Evolutionary conservation across 495 filamentous ascomycete genomes (phyloP).

Genomic region (Penicillium cinerascens): DNA sequence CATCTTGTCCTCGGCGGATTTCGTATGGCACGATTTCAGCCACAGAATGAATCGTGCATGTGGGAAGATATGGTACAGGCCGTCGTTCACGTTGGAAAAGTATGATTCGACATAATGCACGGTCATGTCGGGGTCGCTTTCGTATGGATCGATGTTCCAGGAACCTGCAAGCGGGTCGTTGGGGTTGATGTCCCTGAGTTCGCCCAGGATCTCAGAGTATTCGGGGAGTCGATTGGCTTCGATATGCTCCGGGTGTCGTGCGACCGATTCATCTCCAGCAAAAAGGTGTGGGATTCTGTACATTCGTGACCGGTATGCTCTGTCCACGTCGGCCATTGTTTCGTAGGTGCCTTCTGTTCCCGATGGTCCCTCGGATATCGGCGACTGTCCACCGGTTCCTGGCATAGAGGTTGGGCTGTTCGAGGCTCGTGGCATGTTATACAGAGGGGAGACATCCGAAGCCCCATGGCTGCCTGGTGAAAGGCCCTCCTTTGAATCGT

Average conservation of each 20-base stretch:
- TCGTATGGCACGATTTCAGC: slow-evolving; percentile 48
- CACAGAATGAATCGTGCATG: slow-evolving; percentile 49
- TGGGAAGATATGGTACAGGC: slow-evolving; percentile 57
- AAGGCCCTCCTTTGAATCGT: slow-evolving; percentile 23
- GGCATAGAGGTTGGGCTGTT: slow-evolving; percentile 35
- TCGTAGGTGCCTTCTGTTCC: slow-evolving; percentile 27
- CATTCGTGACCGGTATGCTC: slow-evolving; percentile 17
- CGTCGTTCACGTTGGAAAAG: slow-evolving; percentile 51
- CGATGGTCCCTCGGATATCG: slow-evolving; percentile 34
- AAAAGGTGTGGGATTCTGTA: slow-evolving; percentile 17
- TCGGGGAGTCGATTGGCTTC: slow-evolving; percentile 19
- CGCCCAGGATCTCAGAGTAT: slow-evolving; percentile 35
- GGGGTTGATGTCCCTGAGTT: slow-evolving; percentile 28
- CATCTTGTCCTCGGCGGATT: slow-evolving; percentile 65
- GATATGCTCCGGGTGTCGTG: slow-evolving; percentile 9
- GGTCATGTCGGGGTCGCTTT: slow-evolving; percentile 44
- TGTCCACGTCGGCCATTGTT: slow-evolving; percentile 26
- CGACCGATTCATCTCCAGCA: slow-evolving; percentile 13
- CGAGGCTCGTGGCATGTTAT: slow-evolving; percentile 34
- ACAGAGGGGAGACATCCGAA: slow-evolving; percentile 34
- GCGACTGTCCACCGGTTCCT: slow-evolving; percentile 35
- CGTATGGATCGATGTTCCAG: slow-evolving; percentile 65
- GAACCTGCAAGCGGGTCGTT: slow-evolving; percentile 49
- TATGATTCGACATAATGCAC: slow-evolving; percentile 53
- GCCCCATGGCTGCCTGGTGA: slow-evolving; percentile 13